Conservation (phyloP, 1,284 basidiomycete species). For the Tilletiaria anomala region DNA sequence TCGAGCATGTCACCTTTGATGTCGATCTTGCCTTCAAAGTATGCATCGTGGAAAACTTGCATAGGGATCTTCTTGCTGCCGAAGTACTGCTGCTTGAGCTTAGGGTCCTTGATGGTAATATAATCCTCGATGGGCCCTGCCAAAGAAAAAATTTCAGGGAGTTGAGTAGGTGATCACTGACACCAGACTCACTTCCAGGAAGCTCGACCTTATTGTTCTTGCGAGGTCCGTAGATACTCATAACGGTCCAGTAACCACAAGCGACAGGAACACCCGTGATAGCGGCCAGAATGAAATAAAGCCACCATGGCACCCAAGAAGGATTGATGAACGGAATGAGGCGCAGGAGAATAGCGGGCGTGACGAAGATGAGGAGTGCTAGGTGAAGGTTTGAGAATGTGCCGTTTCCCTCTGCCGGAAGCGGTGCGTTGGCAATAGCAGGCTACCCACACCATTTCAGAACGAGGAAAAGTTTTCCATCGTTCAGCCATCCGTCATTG, state of each 20-base stretch:
- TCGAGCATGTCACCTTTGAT: slow-evolving; percentile 91
- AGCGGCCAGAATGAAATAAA: slow-evolving; percentile 47
- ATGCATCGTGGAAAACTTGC: slow-evolving; percentile 94
- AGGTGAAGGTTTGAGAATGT: slow-evolving; percentile 50
- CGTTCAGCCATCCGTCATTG: background rate
- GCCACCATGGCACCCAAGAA: slow-evolving; percentile 32
- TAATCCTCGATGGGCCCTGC: slow-evolving; percentile 57
- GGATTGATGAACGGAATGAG: slow-evolving; percentile 36
- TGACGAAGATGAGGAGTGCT: slow-evolving; percentile 46
- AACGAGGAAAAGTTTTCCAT: background rate
- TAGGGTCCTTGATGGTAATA: slow-evolving; percentile 72
- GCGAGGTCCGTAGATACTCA: slow-evolving; percentile 65
- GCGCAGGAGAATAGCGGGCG: slow-evolving; percentile 32
- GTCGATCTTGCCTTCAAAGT: slow-evolving; percentile 90
- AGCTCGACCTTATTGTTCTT: slow-evolving; percentile 73
- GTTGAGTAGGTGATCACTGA: background rate
- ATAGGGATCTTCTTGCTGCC: slow-evolving; percentile 83
- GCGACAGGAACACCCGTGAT: slow-evolving; percentile 63
- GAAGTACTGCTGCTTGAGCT: slow-evolving; percentile 60
- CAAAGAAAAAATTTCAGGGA: background rate
- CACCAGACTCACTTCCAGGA: slow-evolving; percentile 46
- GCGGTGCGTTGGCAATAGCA: slow-evolving; percentile 29
- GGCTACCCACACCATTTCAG: slow-evolving; percentile 5
- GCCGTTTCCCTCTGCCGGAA: slow-evolving; percentile 40
- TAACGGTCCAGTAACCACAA: slow-evolving; percentile 76